A percentile compares a stretch with the other conserved stretches of the same genome.
These are phyloP conservation scores for Exophiala mesophila DNA, from an alignment of 2,329 filamentous ascomycete species.

Conservation along the genomic window DNA sequence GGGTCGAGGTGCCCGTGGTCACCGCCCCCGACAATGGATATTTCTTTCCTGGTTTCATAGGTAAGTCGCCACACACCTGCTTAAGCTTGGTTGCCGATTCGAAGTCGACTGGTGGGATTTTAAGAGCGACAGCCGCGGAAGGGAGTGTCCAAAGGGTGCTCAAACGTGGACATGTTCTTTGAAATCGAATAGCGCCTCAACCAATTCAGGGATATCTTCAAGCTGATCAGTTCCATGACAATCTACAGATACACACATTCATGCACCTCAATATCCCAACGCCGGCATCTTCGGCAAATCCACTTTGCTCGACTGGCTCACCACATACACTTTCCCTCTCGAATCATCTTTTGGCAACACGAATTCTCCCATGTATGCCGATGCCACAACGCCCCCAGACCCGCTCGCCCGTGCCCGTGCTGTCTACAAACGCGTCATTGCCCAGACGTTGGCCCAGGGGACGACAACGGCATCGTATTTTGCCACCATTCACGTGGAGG, in stretches of 20 bases:
- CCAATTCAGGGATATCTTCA: too few species aligned
- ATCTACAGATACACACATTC: constrained; percentile 90
- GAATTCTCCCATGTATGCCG: constrained; percentile 24
- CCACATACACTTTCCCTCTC: constrained; percentile 91
- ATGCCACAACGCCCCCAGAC: constrained; percentile 26
- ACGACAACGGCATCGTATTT: constrained; percentile 96
- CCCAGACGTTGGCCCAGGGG: constrained; percentile 77
- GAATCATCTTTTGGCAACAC: constrained; percentile 64
- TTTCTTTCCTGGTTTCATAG: constrained; percentile 42
- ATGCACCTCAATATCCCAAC: constrained; percentile 93
- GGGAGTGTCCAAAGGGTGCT: too few species aligned
- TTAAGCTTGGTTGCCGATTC: too few species aligned
- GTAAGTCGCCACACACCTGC: constrained; percentile 33
- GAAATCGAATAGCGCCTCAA: too few species aligned
- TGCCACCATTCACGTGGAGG: constrained; percentile 77
- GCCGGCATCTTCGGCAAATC: constrained; percentile 88
- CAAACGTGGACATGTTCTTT: too few species aligned
- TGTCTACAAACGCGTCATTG: constrained; percentile 74
- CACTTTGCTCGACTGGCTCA: constrained; percentile 87
- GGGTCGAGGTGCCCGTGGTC: constrained; percentile 19
- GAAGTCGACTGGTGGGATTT: too few species aligned
- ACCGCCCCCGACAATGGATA: constrained; percentile 13
- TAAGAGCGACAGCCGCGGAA: too few species aligned
- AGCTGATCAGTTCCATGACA: too few species aligned
- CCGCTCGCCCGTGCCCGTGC: constrained; percentile 57